Base-by-base conservation (phyloP, 441 rosid genomes). In the Croton setiger region DNA sequence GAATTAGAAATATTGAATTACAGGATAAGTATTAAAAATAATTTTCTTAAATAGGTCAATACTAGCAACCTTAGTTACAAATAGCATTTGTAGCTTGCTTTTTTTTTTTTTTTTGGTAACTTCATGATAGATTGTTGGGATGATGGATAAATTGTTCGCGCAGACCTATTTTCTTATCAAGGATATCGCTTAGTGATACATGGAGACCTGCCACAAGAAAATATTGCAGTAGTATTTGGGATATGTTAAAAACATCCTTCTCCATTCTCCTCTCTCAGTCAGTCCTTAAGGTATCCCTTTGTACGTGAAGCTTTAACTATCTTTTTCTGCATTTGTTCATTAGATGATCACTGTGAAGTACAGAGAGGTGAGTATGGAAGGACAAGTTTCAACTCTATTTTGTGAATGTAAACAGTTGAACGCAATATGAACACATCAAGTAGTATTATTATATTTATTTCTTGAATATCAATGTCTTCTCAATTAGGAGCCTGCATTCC, bases 181-280 rank as follows among this genome's bases (percentile, higher is more conserved):
- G 97, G 86, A 90, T 94, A 83, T 88, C 97, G 68, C 86, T 92
- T 47, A 83, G 83, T 79, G 99, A 94, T 81, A 84, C 88, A 75
- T 94, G 99, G 99, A 91, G 79, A 79, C 97, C 99, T 57, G 97
- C 97, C 52, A 77, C 86, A 36, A 84, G 87, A 80, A 84, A 84
- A 80, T 82, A 71, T 70, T 81, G 88, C 60, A 86, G 86, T 78
- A 79, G 88, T 82, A 49, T 82, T 47, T 91, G 99, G 99, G 86
- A 87, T 80, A 86, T 79, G 76, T 69, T 91, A 43, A 91, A 84
- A 82, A 88, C 91, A 63, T 85, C 96, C 33, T 71, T 92, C 75
- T 90, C 99, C 77, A 87, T 94, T 79, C 90, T 92, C 43, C 81
- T 92, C 57, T 94, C 99, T 20, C 81, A 76, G 53, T 87, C 99